phyloP scores from a whole-genome alignment of 352 stramenopile genomes.

The Pythium sukuiense region DNA sequence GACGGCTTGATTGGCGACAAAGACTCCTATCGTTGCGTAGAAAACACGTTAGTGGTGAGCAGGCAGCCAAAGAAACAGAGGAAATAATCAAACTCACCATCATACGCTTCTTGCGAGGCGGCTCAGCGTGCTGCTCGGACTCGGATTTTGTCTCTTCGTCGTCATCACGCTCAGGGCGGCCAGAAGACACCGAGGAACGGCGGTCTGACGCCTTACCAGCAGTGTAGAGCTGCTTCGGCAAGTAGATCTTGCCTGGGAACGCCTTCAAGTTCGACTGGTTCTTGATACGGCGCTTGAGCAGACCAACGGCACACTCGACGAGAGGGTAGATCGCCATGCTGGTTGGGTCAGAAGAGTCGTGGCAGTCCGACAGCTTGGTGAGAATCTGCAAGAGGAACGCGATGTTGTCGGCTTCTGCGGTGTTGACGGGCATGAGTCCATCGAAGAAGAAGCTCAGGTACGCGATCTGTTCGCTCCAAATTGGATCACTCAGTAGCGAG shows the following conservation, averaged over 20 bases:
- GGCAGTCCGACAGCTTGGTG: constrained; percentile 69
- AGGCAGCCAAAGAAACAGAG: not conserved
- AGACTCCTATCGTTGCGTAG: constrained; percentile 50
- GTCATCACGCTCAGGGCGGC: not conserved
- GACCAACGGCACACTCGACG: constrained; percentile 47
- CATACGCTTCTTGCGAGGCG: constrained; percentile 34
- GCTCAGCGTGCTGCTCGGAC: not conserved
- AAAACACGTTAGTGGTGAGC: constrained; percentile 20
- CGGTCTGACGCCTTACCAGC: constrained; percentile 22
- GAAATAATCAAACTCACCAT: constrained; percentile 46
- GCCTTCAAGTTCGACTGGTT: constrained; percentile 82
- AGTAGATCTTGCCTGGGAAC: constrained; percentile 81
- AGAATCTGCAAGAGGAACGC: constrained; percentile 84
- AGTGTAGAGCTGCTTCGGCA: constrained; percentile 70
- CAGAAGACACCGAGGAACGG: not conserved
- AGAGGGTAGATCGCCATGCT: constrained; percentile 59
- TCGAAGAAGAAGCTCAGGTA: constrained; percentile 79
- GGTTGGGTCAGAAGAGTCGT: constrained; percentile 49
- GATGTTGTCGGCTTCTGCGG: constrained; percentile 73
- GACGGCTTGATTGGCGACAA: constrained; percentile 76
- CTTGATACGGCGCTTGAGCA: constrained; percentile 86
- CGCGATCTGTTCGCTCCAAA: constrained; percentile 55
- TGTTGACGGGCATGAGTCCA: constrained; percentile 54
- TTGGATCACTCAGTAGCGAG: constrained; percentile 34
- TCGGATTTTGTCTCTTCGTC: constrained; percentile 4